Evolutionary conservation across 371 early-diverging fungal genomes (phyloP), one percentile per base, ranked within the genome.

Genomic region (Lichtheimia ramosa): DNA sequence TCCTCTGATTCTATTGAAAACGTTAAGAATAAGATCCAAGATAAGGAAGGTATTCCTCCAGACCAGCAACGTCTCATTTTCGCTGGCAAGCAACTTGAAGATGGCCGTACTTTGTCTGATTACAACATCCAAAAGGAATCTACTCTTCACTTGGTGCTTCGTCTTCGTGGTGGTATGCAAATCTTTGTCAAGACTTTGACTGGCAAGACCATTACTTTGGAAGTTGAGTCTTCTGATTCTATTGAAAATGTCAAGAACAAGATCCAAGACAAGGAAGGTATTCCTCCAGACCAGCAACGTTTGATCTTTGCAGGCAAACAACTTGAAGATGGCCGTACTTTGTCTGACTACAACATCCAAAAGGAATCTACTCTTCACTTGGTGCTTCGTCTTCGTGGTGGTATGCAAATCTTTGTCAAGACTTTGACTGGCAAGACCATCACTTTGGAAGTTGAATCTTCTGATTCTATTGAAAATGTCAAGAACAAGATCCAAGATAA

Each of bases 251-350:
- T 95, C 67, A 96, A 96, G 84, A 55, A 66, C 55, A 96, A 94
- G 84, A 95, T 96, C 64, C 95, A 96, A 78, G 95, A 95, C 81
- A 94, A 95, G 84, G 96, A 96, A 72, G 93, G 92, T 42, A 96
- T 96, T 64, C 96, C 96, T 43, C 96, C 95, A 52, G 95, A 96
- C 77, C 96, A 96, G 83, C 96, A 96, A 77, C 92, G 94, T 65
- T 84, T 95, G 27, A 96, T 96, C 66, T 95, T 96, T 71, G 95
- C 96, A 66, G 96, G 95, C 56, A 95, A 95, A 82, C 95, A 96
- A 79, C 85, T 96, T 43, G 93, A 92, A 74, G 93, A 92, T 66
- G 92, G 90, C 55, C 89, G 92, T 67, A 63, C 67, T 13, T 73
- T 82, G 13, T 76, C 79, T 57, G 81, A 82, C 61, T 82, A 82